These are phyloP conservation scores for Limnanthes douglasii DNA, from an alignment of 345 rosid species.

Conservation along the genomic window DNA sequence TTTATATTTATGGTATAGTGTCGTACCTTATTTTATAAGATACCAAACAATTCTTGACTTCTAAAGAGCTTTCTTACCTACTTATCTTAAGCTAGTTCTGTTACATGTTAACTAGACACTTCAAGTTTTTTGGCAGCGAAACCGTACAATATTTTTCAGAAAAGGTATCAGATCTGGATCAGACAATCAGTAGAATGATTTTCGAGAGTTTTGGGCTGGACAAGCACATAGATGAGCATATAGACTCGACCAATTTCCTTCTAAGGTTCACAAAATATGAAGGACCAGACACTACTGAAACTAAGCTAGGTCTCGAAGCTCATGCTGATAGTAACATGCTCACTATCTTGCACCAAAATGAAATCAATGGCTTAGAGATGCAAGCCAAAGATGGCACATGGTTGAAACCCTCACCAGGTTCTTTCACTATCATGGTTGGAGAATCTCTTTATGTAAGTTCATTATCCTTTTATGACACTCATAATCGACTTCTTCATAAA, in stretches of 20 bases:
- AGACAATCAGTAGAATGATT: conserved; percentile 29
- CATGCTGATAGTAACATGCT: conserved; percentile 51
- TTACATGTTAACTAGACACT: too few relatives aligned
- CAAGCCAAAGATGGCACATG: conserved; percentile 33
- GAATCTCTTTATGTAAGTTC: conserved; percentile 33
- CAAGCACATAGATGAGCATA: conserved; percentile 40
- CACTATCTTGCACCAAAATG: conserved; percentile 45
- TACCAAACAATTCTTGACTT: too few relatives aligned
- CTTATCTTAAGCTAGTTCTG: too few relatives aligned
- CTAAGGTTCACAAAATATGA: conserved; percentile 39
- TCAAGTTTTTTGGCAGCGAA: conserved; percentile 21
- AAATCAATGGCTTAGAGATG: conserved; percentile 39
- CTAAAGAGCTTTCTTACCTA: too few relatives aligned
- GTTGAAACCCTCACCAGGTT: conserved; percentile 36
- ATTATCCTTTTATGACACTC: too few relatives aligned
- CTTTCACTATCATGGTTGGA: conserved; percentile 41
- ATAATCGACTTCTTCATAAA: too few relatives aligned
- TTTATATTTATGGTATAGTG: background rate
- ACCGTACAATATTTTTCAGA: conserved; percentile 16
- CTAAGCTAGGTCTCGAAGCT: conserved; percentile 22
- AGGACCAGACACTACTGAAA: conserved; percentile 34
- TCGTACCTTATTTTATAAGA: too few relatives aligned
- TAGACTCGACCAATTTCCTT: conserved; percentile 37
- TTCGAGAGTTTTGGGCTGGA: conserved; percentile 36
- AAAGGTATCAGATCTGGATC: conserved; percentile 25